Conservation (phyloP, 2,329 filamentous ascomycete genomes). For the Arthrobotrys musiformis region DNA sequence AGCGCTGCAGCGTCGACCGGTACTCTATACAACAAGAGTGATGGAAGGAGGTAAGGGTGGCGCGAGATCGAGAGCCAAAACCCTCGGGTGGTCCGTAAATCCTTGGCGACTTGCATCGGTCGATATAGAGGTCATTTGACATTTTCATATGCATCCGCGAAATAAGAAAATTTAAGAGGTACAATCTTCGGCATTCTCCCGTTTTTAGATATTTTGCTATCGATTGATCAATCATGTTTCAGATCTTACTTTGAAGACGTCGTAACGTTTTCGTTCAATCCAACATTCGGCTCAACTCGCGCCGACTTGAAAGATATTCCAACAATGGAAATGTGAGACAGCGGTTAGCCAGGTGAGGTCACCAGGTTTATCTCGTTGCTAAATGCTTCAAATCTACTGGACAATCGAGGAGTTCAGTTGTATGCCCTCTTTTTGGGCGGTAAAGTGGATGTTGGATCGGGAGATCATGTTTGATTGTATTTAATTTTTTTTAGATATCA, state of each 20-base stretch:
- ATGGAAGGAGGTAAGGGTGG: not conserved
- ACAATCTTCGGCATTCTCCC: not conserved
- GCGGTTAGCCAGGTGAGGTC: not conserved
- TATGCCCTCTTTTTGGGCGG: not conserved
- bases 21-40: too few relatives aligned
- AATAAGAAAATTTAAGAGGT: not conserved
- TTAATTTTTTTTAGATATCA: not conserved
- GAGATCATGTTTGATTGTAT: not conserved
- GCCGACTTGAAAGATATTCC: not conserved
- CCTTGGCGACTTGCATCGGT: not conserved
- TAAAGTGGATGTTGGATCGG: conserved; percentile 1
- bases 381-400: too few relatives aligned
- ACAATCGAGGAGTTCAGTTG: too few relatives aligned
- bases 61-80: too few relatives aligned
- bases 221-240: too few relatives aligned
- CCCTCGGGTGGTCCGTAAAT: not conserved
- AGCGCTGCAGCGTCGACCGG: too few relatives aligned
- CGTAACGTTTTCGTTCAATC: not conserved
- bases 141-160: not conserved
- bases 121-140: conserved; percentile 2
- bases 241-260: not conserved
- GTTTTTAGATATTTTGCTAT: not conserved
- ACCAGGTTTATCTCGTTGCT: not conserved
- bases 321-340: conserved; percentile 1
- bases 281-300: conserved; percentile 1